A percentile compares a stretch with the other conserved stretches of the same genome.
Conservation (phyloP, 106 monocot species). For the Iris macrosiphon region DNA sequence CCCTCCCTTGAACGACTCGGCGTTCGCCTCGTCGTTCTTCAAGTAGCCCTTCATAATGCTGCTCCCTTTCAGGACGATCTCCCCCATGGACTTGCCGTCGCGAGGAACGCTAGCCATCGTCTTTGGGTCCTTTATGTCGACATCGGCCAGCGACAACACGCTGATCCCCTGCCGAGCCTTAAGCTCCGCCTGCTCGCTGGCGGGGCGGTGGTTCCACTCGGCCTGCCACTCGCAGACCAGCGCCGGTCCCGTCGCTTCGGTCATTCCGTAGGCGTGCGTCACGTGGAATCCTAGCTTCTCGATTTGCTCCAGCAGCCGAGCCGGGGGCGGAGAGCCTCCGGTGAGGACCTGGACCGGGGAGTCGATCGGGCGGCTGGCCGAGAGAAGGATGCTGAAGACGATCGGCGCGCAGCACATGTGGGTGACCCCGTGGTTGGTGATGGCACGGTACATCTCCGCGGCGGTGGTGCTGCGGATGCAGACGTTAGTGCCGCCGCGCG, state of each 20-base stretch:
- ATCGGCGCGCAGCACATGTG: slow-evolving; percentile 82
- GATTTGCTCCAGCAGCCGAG: slow-evolving; percentile 32
- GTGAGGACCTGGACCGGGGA: slow-evolving; percentile 48
- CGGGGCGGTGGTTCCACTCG: slow-evolving; percentile 39
- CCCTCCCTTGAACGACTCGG: slow-evolving; percentile 33
- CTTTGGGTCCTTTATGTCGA: slow-evolving; percentile 34
- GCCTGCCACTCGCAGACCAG: slow-evolving; percentile 65
- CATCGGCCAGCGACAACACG: slow-evolving; percentile 39
- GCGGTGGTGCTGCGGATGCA: slow-evolving; percentile 48
- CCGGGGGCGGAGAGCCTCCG: slow-evolving; percentile 73
- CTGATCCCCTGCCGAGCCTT: slow-evolving; percentile 67
- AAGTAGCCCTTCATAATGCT: slow-evolving; percentile 87
- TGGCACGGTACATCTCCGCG: slow-evolving; percentile 43
- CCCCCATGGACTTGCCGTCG: slow-evolving; percentile 60
- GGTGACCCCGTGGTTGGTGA: slow-evolving; percentile 52
- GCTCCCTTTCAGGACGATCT: slow-evolving; percentile 71
- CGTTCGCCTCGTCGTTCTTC: slow-evolving; percentile 45
- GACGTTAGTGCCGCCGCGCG: slow-evolving; percentile 62
- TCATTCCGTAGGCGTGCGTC: slow-evolving; percentile 80
- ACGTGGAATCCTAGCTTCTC: slow-evolving; percentile 53
- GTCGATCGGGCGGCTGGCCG: slow-evolving; percentile 8
- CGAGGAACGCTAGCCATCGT: slow-evolving; percentile 48
- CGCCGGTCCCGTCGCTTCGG: slow-evolving; percentile 70
- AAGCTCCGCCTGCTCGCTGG: slow-evolving; percentile 16
- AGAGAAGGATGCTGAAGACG: slow-evolving; percentile 48